These are phyloP conservation scores for Pleurotus citrinopileatus DNA, from an alignment of 768 basidiomycete species.

Conservation along the genomic window DNA sequence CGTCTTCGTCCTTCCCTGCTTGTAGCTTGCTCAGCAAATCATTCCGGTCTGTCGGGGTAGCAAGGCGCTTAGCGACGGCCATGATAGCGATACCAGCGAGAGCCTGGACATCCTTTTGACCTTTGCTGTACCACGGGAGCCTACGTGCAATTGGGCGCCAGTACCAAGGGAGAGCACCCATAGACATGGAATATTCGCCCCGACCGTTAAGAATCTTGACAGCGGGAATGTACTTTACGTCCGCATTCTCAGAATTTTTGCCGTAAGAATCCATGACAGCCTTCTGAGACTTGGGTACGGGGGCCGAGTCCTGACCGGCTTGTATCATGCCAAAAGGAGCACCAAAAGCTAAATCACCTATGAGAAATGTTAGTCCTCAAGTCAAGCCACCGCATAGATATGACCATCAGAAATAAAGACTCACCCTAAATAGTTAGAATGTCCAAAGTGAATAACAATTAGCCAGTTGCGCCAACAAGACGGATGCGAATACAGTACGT, in stretches of 20 bases:
- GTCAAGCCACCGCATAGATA: neutral
- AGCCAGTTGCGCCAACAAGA: neutral
- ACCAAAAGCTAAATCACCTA: conserved; percentile 75
- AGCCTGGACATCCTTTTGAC: conserved; percentile 61
- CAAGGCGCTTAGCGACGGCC: conserved; percentile 69
- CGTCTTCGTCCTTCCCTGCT: conserved; percentile 71
- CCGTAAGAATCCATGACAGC: conserved; percentile 58
- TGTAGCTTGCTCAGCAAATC: conserved; percentile 85
- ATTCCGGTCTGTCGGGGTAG: conserved; percentile 64
- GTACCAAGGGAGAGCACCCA: conserved; percentile 73
- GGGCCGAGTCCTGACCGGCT: conserved; percentile 68
- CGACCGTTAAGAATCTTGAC: conserved; percentile 85
- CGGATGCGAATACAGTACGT: neutral
- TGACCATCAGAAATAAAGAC: neutral
- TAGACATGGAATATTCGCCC: conserved; percentile 82
- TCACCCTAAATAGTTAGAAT: conserved; percentile 1
- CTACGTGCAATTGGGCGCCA: conserved; percentile 64
- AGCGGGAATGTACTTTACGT: conserved; percentile 68
- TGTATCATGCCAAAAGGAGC: conserved; percentile 87
- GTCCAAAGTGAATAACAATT: neutral
- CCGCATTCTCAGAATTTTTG: conserved; percentile 31
- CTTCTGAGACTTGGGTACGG: conserved; percentile 57
- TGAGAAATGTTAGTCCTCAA: neutral
- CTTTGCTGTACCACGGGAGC: conserved; percentile 75
- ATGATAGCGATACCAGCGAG: conserved; percentile 80